A percentile compares a stretch with the other conserved stretches of the same genome.
phyloP scores from a whole-genome alignment of 805 yeast species.

The Myxozyma lipomycoides region DNA sequence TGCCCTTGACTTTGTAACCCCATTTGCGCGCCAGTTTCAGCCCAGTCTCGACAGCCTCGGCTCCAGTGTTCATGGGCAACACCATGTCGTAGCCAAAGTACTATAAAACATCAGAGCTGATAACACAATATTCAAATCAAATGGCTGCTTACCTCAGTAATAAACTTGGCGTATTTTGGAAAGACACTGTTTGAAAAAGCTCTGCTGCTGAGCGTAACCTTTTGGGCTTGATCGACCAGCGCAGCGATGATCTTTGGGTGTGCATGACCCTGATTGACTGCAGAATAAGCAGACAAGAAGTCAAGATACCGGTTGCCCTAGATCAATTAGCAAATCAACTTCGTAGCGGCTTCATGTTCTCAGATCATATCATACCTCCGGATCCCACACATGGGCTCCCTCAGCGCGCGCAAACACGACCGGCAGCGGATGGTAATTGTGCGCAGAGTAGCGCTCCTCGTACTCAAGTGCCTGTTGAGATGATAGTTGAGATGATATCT shows the following conservation, averaged over 20 bases:
- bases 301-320: slow-evolving; percentile 84
- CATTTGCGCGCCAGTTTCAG: slow-evolving; percentile 93
- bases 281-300: slow-evolving; percentile 91
- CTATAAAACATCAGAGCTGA: slow-evolving; percentile 9
- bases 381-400: slow-evolving; percentile 97
- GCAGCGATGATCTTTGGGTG: slow-evolving; percentile 90
- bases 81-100: slow-evolving; percentile 88
- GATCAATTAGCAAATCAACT: neutral
- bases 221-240: slow-evolving; percentile 78
- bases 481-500: slow-evolving; percentile 6
- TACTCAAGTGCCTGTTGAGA: slow-evolving; percentile 19
- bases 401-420: slow-evolving; percentile 82
- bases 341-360: neutral
- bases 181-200: slow-evolving; percentile 89
- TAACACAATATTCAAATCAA: neutral
- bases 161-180: slow-evolving; percentile 79
- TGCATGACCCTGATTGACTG: slow-evolving; percentile 97
- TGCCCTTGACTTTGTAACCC: slow-evolving; percentile 88
- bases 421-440: slow-evolving; percentile 94
- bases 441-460: slow-evolving; percentile 85
- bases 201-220: slow-evolving; percentile 80
- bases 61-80: slow-evolving; percentile 97
- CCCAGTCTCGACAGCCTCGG: slow-evolving; percentile 96
- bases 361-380: slow-evolving; percentile 48
- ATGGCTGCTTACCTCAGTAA: slow-evolving; percentile 53